Percentiles rank a stretch among this genome's conserved stretches.
These are phyloP conservation scores for Agapanthus africanus DNA, from an alignment of 106 monocot species.

Conservation along the genomic window DNA sequence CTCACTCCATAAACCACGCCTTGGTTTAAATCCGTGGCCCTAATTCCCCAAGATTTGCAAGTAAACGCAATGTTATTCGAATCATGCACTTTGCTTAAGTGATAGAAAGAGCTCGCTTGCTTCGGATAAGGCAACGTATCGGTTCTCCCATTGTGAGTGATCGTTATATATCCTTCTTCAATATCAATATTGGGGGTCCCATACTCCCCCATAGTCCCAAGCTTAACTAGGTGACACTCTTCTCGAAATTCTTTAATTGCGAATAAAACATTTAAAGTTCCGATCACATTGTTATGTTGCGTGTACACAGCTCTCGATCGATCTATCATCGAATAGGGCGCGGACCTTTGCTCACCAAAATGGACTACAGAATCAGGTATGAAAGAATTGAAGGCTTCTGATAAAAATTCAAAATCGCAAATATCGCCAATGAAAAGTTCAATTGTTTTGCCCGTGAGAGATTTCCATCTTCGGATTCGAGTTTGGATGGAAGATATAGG, in stretches of 20 bases:
- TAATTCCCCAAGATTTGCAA: slow-evolving; percentile 92
- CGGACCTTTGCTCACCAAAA: slow-evolving; percentile 96
- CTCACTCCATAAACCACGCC: slow-evolving; percentile 93
- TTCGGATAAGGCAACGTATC: slow-evolving; percentile 98
- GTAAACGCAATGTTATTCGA: slow-evolving; percentile 92
- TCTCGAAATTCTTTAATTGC: slow-evolving; percentile 83
- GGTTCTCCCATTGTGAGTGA: slow-evolving; percentile 94
- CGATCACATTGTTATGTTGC: slow-evolving; percentile 95
- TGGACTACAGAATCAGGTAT: slow-evolving; percentile 89
- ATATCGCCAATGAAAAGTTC: slow-evolving; percentile 81
- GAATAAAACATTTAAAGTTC: slow-evolving; percentile 93
- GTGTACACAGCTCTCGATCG: slow-evolving; percentile 86
- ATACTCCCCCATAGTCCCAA: slow-evolving; percentile 99
- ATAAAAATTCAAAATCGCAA: slow-evolving; percentile 93
- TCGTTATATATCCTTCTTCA: slow-evolving; percentile 91
- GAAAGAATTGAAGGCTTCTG: slow-evolving; percentile 78
- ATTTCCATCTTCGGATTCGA: slow-evolving; percentile 75
- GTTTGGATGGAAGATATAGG: slow-evolving; percentile 86
- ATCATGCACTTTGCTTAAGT: slow-evolving; percentile 95
- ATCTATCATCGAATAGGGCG: slow-evolving; percentile 99
- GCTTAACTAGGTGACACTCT: slow-evolving; percentile 94
- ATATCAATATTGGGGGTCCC: slow-evolving; percentile 98
- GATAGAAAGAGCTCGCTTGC: slow-evolving; percentile 97
- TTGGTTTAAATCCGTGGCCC: slow-evolving; percentile 92
- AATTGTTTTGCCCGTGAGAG: slow-evolving; percentile 68